Percentiles rank a stretch among this genome's conserved stretches.
Evolutionary conservation across 768 basidiomycete species (phyloP).

Genomic region (Suillus occidentalis): DNA sequence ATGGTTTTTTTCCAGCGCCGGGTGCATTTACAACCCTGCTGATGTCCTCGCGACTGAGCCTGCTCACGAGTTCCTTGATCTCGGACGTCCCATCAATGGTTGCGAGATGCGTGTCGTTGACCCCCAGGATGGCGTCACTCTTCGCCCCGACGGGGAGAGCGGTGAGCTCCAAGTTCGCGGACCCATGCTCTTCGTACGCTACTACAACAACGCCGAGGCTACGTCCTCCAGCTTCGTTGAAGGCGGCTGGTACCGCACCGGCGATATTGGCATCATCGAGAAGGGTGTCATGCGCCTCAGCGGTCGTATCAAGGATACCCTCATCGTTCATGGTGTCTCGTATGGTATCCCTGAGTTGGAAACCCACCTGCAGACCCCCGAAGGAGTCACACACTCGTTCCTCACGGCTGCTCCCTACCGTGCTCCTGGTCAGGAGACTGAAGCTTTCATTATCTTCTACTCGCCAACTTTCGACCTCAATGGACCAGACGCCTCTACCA

Average conservation of each 20-base stretch:
- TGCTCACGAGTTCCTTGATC: conserved; percentile 39
- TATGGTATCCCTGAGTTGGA: conserved; percentile 36
- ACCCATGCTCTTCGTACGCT: conserved; percentile 40
- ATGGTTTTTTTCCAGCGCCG: conserved; percentile 25
- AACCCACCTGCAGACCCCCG: conserved; percentile 37
- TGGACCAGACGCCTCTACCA: conserved; percentile 24
- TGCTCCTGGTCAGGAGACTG: conserved; percentile 36
- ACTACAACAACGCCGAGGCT: conserved; percentile 48
- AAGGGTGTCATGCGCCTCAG: conserved; percentile 35
- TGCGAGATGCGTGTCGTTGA: conserved; percentile 38
- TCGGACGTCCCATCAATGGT: conserved; percentile 30
- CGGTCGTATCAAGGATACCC: conserved; percentile 39
- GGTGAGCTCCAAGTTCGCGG: conserved; percentile 45
- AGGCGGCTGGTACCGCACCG: conserved; percentile 60
- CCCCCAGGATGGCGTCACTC: conserved; percentile 26
- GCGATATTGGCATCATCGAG: conserved; percentile 47
- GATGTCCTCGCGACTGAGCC: conserved; percentile 21
- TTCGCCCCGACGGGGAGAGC: conserved; percentile 30
- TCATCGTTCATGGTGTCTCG: conserved; percentile 42
- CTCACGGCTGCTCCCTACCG: conserved; percentile 38
- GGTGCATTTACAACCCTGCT: conserved; percentile 39
- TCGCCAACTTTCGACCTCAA: conserved; percentile 25
- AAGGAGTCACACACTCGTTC: conserved; percentile 33
- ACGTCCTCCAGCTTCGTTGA: conserved; percentile 46
- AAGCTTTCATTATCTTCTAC: conserved; percentile 43